Conservation (phyloP, 495 filamentous ascomycete genomes). For the Bacidia gigantensis region DNA sequence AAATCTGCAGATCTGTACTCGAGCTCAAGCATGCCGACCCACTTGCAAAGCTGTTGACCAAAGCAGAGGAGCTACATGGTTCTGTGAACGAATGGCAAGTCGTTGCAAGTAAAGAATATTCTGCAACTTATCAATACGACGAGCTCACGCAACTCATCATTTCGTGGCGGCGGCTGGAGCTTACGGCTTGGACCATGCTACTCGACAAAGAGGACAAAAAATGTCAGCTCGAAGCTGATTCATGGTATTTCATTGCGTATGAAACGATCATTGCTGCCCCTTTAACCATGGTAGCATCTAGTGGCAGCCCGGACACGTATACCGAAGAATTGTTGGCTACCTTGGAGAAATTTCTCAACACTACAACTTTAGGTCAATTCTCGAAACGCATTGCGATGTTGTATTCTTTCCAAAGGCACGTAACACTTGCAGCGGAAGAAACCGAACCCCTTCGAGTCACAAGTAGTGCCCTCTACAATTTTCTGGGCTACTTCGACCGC, state of each 20-base stretch:
- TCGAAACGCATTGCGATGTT: slow-evolving; percentile 56
- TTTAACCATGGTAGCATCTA: slow-evolving; percentile 38
- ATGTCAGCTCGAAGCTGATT: slow-evolving; percentile 57
- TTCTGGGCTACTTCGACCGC: slow-evolving; percentile 54
- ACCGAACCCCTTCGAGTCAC: slow-evolving; percentile 34
- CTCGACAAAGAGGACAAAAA: slow-evolving; percentile 72
- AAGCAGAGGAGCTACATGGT: slow-evolving; percentile 69
- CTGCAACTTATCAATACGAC: slow-evolving; percentile 53
- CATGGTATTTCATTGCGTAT: slow-evolving; percentile 96
- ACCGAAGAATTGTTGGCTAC: slow-evolving; percentile 51
- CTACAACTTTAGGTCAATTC: slow-evolving; percentile 70
- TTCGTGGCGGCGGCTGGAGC: slow-evolving; percentile 76
- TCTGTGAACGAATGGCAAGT: slow-evolving; percentile 85
- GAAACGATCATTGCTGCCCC: slow-evolving; percentile 71
- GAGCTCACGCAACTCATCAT: slow-evolving; percentile 63
- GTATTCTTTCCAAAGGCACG: slow-evolving; percentile 51
- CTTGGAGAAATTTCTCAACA: slow-evolving; percentile 60
- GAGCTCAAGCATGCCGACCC: slow-evolving; percentile 69
- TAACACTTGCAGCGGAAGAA: slow-evolving; percentile 38
- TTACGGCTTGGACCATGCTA: slow-evolving; percentile 83
- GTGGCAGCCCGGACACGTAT: slow-evolving; percentile 45
- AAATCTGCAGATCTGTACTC: slow-evolving; percentile 57
- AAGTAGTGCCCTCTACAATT: slow-evolving; percentile 58
- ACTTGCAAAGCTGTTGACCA: slow-evolving; percentile 67
- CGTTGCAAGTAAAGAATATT: slow-evolving; percentile 69